Evolutionary conservation across 2,329 filamentous ascomycete genomes (phyloP).

Genomic region (Sarocladiaceae sp.): DNA sequence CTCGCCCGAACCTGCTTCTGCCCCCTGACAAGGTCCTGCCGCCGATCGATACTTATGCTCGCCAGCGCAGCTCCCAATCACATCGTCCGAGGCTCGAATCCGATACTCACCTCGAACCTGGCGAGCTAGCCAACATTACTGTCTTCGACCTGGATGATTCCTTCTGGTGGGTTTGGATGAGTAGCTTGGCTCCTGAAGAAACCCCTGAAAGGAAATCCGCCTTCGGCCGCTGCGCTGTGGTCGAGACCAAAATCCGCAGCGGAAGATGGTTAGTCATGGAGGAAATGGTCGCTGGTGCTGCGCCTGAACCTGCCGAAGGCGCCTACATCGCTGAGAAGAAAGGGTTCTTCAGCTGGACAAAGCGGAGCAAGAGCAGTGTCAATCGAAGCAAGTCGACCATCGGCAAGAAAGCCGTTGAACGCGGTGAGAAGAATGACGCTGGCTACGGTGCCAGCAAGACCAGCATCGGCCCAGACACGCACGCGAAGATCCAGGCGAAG

Average conservation of each 20-base stretch:
- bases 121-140: conserved; percentile 88
- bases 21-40: conserved; percentile 88
- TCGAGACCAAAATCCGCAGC: conserved; percentile 77
- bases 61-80: conserved; percentile 82
- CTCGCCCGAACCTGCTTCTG: conserved; percentile 65
- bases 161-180: conserved; percentile 99
- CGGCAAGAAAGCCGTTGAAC: conserved; percentile 52
- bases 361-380: conserved; percentile 50
- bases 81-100: conserved; percentile 67
- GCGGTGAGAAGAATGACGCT: conserved; percentile 34
- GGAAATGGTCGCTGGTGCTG: conserved; percentile 91
- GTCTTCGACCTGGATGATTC: conserved; percentile 83
- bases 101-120: conserved; percentile 69
- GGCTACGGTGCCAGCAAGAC: conserved; percentile 60
- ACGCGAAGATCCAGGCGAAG: conserved; percentile 87
- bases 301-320: conserved; percentile 73
- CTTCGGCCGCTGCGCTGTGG: conserved; percentile 86
- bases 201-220: conserved; percentile 78
- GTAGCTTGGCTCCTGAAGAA: conserved; percentile 86
- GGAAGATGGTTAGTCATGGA: conserved; percentile 93
- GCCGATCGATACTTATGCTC: conserved; percentile 64
- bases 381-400: conserved; percentile 62
- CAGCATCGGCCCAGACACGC: conserved; percentile 83
- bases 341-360: conserved; percentile 82
- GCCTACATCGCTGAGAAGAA: conserved; percentile 96